Percentiles rank a stretch among this genome's conserved stretches.
Evolutionary conservation across 2,329 filamentous ascomycete species (phyloP).

Genomic region (Pseudogymnoascus verrucosus): DNA sequence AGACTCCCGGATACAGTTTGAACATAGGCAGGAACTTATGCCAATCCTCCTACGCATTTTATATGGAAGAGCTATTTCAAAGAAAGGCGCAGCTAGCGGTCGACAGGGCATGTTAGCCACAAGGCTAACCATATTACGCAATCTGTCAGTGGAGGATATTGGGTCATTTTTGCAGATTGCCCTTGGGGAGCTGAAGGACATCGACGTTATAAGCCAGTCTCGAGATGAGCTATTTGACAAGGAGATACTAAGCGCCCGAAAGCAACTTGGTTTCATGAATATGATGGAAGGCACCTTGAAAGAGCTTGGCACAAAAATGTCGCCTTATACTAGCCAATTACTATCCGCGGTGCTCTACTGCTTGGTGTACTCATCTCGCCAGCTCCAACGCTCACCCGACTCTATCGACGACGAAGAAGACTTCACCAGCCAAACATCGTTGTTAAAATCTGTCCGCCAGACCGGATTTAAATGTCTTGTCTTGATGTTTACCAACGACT

Average conservation of each 20-base stretch:
- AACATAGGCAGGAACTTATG: slow-evolving; percentile 68
- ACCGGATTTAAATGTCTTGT: slow-evolving; percentile 76
- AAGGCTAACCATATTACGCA: slow-evolving; percentile 71
- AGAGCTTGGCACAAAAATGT: slow-evolving; percentile 68
- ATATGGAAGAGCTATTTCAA: slow-evolving; percentile 82
- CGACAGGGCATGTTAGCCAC: slow-evolving; percentile 75
- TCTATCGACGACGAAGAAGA: slow-evolving; percentile 27
- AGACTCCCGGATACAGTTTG: slow-evolving; percentile 61
- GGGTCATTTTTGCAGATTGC: slow-evolving; percentile 77
- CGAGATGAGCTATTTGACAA: slow-evolving; percentile 36
- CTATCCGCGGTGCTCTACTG: slow-evolving; percentile 77
- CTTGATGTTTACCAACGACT: slow-evolving; percentile 66
- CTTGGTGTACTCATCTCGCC: slow-evolving; percentile 60
- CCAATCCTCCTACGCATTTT: slow-evolving; percentile 79
- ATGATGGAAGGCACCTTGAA: slow-evolving; percentile 84
- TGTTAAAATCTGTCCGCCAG: slow-evolving; percentile 59
- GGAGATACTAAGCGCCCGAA: slow-evolving; percentile 59
- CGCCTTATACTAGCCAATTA: slow-evolving; percentile 58
- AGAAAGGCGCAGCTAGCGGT: slow-evolving; percentile 67
- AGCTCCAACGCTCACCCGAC: slow-evolving; percentile 35
- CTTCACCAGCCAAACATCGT: slow-evolving; percentile 38
- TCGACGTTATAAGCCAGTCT: slow-evolving; percentile 42
- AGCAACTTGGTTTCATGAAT: slow-evolving; percentile 84
- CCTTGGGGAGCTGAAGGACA: slow-evolving; percentile 58
- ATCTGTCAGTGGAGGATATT: slow-evolving; percentile 66